A percentile compares a stretch with the other conserved stretches of the same genome.
These are phyloP conservation scores for Klebsormidium nitens DNA, from an alignment of 139 green algal genomes.

Conservation along the genomic window DNA sequence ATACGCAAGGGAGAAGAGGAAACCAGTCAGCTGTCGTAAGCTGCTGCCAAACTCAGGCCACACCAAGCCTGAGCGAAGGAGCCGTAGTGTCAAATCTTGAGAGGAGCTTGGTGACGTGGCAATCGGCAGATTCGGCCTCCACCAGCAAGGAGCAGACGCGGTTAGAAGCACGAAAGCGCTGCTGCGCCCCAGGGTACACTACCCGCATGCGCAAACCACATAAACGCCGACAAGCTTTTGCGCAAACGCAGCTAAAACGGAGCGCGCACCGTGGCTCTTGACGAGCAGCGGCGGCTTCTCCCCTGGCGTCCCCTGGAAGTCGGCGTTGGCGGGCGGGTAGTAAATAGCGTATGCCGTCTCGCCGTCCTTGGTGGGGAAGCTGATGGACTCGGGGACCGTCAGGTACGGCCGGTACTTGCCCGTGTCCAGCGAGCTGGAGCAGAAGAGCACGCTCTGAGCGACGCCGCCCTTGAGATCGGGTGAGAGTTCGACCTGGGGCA, in stretches of 20 bases:
- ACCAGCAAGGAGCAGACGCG: no score
- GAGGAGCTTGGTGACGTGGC: no score
- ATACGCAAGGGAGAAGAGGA: neutral
- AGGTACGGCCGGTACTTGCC: constrained; percentile 44
- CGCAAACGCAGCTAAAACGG: no score
- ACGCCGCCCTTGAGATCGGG: neutral
- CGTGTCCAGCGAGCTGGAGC: neutral
- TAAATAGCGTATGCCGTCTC: constrained; percentile 58
- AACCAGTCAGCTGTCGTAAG: neutral
- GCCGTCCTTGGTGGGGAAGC: constrained; percentile 52
- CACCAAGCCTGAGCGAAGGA: no score
- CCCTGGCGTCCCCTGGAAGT: constrained; percentile 43
- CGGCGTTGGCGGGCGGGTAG: constrained; percentile 58
- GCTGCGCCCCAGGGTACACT: no score
- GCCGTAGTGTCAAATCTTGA: no score
- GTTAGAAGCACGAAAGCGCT: no score
- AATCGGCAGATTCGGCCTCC: no score
- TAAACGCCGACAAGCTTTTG: no score
- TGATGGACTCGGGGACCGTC: constrained; percentile 44
- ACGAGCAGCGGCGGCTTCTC: constrained; percentile 55
- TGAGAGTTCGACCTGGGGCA: neutral
- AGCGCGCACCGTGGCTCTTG: constrained; percentile 50
- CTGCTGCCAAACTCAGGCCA: neutral
- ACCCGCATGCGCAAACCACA: no score
- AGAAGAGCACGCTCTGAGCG: neutral